Evolutionary conservation across 768 basidiomycete genomes (phyloP), one percentile per base, ranked within the genome.

Genomic region (Boletus patriciae): DNA sequence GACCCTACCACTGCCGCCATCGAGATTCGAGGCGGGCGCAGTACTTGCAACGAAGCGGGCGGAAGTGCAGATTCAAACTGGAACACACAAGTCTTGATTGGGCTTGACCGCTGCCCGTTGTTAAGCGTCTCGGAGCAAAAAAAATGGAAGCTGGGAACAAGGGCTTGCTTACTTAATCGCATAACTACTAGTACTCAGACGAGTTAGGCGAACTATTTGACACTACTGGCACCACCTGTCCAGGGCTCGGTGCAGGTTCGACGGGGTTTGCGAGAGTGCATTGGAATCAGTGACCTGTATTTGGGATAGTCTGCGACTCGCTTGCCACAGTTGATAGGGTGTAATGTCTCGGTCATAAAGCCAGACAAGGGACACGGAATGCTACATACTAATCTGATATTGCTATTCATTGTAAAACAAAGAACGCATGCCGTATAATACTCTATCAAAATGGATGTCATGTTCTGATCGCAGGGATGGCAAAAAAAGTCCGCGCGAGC

Each of bases 101-200:
- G 55, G 57, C 21, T 52, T 52, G 47, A 33, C 46, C 16, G 7
- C 47, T 47, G 45, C 53, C 48, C 49, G 65, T 59, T 16, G 62
- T 64, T 58, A 58, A 61, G 59, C 70, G 60, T 65, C 66, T 62
- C 54, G 62, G 70, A 60, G 64, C 50, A 48, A 54, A 59, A 53
- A 53, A 63, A 69, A 73, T 58, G 71, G 62, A 68, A 70, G 71
- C 62, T 52, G 58, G 40, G 47, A 49, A 16, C 52, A 52, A 43
- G 47, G 53, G 54, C 19, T 16, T 48, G 58, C 43, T 68, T 68
- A 66, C 49, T 16, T 68, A 68, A 70, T 67, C 50, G 42, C 45
- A 61, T 60, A 50, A 29, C 29, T 29, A 29, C 27, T 27, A 6
- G 4, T 27, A 59, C 27, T 54, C 54, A 50, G 47, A 55, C 40